phyloP scores from a whole-genome alignment of 352 stramenopile species.

The Blastocystis hominis region DNA sequence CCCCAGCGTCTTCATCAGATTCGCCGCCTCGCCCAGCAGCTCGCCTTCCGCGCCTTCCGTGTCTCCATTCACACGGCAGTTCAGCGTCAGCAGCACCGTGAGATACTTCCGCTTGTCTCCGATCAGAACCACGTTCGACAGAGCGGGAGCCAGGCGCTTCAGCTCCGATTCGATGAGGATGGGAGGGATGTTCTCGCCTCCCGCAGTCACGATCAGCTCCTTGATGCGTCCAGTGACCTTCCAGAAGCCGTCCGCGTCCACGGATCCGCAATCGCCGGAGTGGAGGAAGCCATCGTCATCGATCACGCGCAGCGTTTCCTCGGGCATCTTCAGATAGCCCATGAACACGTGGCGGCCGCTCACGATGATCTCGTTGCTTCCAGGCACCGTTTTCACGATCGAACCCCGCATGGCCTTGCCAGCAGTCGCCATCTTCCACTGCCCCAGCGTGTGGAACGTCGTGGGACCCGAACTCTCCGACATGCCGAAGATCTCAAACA shows the following conservation, averaged over 20 bases:
- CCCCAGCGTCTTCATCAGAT: constrained; percentile 13
- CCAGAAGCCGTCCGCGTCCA: constrained; percentile 69
- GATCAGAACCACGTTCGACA: constrained; percentile 83
- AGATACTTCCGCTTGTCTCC: constrained; percentile 84
- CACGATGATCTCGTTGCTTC: constrained; percentile 63
- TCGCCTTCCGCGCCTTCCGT: constrained; percentile 71
- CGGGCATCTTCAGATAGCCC: constrained; percentile 68
- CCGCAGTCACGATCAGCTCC: constrained; percentile 73
- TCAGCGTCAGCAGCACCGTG: constrained; percentile 73
- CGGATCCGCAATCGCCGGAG: constrained; percentile 79
- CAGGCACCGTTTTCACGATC: constrained; percentile 55
- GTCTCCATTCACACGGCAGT: constrained; percentile 61
- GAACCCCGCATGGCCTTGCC: constrained; percentile 66
- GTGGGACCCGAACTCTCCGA: constrained; percentile 59
- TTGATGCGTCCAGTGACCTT: constrained; percentile 64
- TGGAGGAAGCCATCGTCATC: constrained; percentile 82
- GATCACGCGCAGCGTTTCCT: constrained; percentile 74
- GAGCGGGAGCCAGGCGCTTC: constrained; percentile 72
- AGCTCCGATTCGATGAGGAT: constrained; percentile 79
- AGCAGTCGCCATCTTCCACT: constrained; percentile 62
- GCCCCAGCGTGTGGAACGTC: constrained; percentile 56
- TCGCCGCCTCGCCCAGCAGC: constrained; percentile 58
- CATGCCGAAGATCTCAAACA: constrained; percentile 66
- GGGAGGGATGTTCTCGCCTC: constrained; percentile 84
- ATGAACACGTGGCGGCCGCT: constrained; percentile 69